Conservation (phyloP, 352 stramenopile genomes). For the Phytophthora foliorum region DNA sequence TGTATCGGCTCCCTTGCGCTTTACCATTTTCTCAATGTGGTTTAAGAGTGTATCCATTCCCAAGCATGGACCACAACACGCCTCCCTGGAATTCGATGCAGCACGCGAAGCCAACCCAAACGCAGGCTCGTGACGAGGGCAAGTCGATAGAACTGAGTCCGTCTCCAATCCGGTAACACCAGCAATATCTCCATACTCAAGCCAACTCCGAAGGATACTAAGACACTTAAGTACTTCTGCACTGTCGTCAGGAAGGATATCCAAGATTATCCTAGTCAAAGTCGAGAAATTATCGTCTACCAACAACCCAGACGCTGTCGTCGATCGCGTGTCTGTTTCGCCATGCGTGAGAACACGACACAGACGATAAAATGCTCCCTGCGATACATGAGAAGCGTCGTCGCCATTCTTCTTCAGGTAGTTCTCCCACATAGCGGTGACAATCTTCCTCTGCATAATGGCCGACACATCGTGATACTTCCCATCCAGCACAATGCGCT, state of each 20-base stretch:
- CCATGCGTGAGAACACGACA: not conserved
- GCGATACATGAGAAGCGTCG: not conserved
- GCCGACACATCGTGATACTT: constrained; percentile 9
- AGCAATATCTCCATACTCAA: not conserved
- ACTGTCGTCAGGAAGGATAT: not conserved
- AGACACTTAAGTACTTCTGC: not conserved
- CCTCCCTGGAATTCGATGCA: not conserved
- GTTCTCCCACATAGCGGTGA: not conserved
- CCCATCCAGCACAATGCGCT: constrained; percentile 7
- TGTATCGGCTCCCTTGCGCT: not conserved
- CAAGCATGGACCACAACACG: not conserved
- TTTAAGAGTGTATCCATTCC: not conserved
- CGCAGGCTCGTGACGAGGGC: not conserved
- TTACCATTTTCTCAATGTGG: constrained; percentile 1
- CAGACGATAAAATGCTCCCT: constrained; percentile 7
- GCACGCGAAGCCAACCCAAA: not conserved
- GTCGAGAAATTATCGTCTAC: constrained; percentile 2
- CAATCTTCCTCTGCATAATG: not conserved
- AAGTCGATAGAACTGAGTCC: not conserved
- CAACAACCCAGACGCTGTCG: not conserved
- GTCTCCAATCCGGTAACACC: not conserved
- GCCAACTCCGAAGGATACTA: not conserved
- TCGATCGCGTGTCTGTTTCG: not conserved
- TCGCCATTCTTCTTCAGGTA: not conserved
- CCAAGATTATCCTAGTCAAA: not conserved